Evolutionary conservation across 306 rosid species (phyloP).

Genomic region (Pueraria montana): DNA sequence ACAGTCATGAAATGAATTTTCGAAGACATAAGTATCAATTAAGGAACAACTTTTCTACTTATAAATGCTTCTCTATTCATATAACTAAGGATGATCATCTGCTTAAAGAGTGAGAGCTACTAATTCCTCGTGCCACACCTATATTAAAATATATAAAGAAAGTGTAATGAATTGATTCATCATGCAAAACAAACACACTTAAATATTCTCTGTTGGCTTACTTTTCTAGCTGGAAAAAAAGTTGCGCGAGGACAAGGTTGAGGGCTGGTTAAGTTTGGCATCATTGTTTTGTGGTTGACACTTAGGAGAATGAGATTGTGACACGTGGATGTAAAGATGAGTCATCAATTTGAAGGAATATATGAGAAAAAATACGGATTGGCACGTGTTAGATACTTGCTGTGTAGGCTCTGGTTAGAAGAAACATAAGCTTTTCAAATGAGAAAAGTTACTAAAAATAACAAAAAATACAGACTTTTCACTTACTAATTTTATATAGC

Average conservation of each 20-base stretch:
- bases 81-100: no score
- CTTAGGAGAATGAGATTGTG: constrained; percentile 10
- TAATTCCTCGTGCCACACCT: no score
- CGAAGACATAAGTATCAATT: no score
- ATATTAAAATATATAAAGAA: no score
- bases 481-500: background rate
- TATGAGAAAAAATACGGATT: constrained; percentile 2
- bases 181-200: background rate
- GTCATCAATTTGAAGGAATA: constrained; percentile 14
- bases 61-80: no score
- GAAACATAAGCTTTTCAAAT: background rate
- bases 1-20: no score
- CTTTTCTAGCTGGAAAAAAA: background rate
- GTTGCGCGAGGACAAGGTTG: background rate
- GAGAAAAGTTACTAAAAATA: constrained; percentile 8
- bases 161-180: background rate
- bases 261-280: constrained; percentile 41
- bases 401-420: background rate
- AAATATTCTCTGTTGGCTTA: background rate
- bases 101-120: no score
- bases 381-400: background rate
- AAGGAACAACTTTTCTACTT: no score
- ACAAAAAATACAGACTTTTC: background rate
- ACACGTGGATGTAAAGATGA: constrained; percentile 19
- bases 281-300: background rate